Evolutionary conservation across 2,329 filamentous ascomycete species (phyloP), one percentile per base, ranked within the genome.

Genomic region (Simplicillium sp.): DNA sequence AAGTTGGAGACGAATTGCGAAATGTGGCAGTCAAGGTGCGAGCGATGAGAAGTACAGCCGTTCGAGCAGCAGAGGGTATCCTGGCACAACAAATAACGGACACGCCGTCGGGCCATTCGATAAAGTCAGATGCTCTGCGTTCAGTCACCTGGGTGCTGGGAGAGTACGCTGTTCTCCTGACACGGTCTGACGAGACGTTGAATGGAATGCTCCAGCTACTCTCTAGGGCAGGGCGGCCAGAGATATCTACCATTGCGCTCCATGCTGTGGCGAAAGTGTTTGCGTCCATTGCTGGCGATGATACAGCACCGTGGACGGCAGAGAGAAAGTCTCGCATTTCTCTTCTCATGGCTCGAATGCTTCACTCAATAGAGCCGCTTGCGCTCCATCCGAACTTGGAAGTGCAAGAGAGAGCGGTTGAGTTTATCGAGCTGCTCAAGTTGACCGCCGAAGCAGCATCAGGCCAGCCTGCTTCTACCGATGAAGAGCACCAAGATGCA

Each of bases 1-100:
- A 66, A 40, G 88, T 97, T 51, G 92, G 90, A 14, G 75, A 79
- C 31, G 90, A 98, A 62, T 64, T 98, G 25, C 82, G 87, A 38
- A 97, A 90, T 52, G 77, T 98, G 39, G 85, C 90, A 1, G 88
- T 97, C 39, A 87, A 95, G 51, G 92, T 98, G 17, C 84, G 81
- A 57, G 87, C 81, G 33, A 80, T 97, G 53, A 77, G 92, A 39
- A 66, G 75, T 29, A 80, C 89, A 51, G 85, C 86, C n/a, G 80
- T 92, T 4, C 77, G 81, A 48, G 88, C 90, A 11, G 87, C 89
- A 1, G 87, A 94, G 52, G 70, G 87, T 11, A 74, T 97, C 3
- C 64, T 87, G 20, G 65, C 72, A 17, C 80, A 76, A 39, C 64
- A 77, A 38, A 70, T 65, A 44, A 59, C 64, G 9, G 73, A 74